A percentile compares a stretch with the other conserved stretches of the same genome.
Conservation (phyloP, 345 rosid genomes). For the Lagerstroemia speciosa region DNA sequence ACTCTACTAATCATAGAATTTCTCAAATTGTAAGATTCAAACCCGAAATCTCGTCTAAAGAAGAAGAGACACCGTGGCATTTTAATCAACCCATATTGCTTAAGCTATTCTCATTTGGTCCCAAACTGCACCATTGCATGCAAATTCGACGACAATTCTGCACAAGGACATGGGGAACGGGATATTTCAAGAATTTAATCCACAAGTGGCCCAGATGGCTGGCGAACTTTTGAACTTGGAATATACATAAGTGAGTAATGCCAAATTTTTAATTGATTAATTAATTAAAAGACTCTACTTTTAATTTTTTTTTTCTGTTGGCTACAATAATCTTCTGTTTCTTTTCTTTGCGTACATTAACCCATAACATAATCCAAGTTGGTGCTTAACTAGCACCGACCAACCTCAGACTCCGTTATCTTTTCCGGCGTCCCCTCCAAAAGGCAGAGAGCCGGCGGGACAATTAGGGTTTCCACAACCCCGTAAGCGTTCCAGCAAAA, state of each 20-base stretch:
- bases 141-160: not conserved
- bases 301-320: not conserved
- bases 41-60: too few species aligned
- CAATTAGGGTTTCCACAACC: slow-evolving; percentile 18
- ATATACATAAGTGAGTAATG: not conserved
- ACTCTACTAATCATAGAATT: too few species aligned
- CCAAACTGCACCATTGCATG: too few species aligned
- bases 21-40: too few species aligned
- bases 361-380: slow-evolving; percentile 2
- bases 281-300: not conserved
- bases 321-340: not conserved
- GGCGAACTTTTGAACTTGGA: too few species aligned
- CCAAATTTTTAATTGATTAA: not conserved
- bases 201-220: too few species aligned
- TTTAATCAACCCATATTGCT: too few species aligned
- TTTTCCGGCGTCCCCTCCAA: slow-evolving; percentile 24
- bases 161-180: not conserved
- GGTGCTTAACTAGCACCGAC: slow-evolving; percentile 14
- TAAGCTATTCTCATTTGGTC: too few species aligned
- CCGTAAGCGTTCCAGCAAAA: slow-evolving; percentile 97
- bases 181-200: not conserved
- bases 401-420: slow-evolving; percentile 12
- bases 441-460: slow-evolving; percentile 34
- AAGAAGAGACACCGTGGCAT: too few species aligned
- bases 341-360: not conserved